These are phyloP conservation scores for Euphorbia lathyris DNA, from an alignment of 345 rosid genomes.

Conservation along the genomic window DNA sequence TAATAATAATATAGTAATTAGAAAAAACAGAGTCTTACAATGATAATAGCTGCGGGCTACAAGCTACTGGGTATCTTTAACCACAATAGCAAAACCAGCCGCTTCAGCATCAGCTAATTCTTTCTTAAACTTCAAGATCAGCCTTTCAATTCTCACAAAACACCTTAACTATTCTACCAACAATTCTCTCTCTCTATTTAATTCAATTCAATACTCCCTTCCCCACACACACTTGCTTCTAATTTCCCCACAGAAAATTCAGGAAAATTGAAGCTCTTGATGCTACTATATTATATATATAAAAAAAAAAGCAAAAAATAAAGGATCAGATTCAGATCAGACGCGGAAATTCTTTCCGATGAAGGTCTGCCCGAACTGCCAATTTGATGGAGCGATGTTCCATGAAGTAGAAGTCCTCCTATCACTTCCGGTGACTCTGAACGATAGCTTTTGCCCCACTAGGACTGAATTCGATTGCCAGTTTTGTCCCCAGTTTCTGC, in stretches of 20 bases:
- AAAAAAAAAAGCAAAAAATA: neutral
- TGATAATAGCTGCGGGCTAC: slow-evolving; percentile 73
- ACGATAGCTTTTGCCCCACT: slow-evolving; percentile 54
- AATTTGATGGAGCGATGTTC: slow-evolving; percentile 42
- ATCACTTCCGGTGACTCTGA: slow-evolving; percentile 47
- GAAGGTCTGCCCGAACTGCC: slow-evolving; percentile 65
- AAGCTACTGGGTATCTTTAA: slow-evolving; percentile 2
- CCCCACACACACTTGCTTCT: slow-evolving; percentile 11
- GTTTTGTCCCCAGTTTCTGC: slow-evolving; percentile 77
- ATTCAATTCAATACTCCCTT: neutral
- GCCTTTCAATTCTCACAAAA: neutral
- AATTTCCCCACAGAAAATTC: slow-evolving; percentile 17
- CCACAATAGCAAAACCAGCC: neutral
- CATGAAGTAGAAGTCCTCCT: slow-evolving; percentile 45
- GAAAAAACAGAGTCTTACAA: neutral
- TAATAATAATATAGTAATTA: neutral
- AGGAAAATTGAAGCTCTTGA: slow-evolving; percentile 18
- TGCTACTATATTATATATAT: neutral
- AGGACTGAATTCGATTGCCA: slow-evolving; percentile 65
- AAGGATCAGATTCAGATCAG: slow-evolving; percentile 13
- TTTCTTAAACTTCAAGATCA: neutral
- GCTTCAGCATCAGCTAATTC: neutral
- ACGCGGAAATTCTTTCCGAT: slow-evolving; percentile 52
- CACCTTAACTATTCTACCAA: neutral
- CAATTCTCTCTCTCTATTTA: neutral